These are phyloP conservation scores for Cercophora sp. DNA, from an alignment of 495 filamentous ascomycete genomes.

Conservation along the genomic window DNA sequence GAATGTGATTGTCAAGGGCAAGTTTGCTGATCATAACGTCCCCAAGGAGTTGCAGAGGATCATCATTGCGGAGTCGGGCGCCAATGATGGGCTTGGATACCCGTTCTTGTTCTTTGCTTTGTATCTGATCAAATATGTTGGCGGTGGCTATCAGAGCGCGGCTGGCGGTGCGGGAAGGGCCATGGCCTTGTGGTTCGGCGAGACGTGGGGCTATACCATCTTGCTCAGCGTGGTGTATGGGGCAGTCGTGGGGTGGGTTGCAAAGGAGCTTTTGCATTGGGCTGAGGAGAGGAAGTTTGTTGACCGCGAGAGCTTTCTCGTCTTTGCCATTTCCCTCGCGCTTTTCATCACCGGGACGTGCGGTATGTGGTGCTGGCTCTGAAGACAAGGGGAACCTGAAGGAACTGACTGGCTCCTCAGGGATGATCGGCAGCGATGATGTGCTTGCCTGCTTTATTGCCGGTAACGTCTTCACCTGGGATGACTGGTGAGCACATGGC, in stretches of 20 bases:
- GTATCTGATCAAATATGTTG: slow-evolving; percentile 74
- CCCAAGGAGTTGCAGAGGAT: slow-evolving; percentile 78
- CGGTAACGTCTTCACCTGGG: slow-evolving; percentile 86
- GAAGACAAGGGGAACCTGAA: too few species aligned
- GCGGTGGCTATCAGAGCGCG: slow-evolving; percentile 48
- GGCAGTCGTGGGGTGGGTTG: slow-evolving; percentile 69
- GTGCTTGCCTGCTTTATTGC: slow-evolving; percentile 92
- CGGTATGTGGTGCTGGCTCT: too few species aligned
- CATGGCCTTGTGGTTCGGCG: slow-evolving; percentile 78
- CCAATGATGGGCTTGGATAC: slow-evolving; percentile 92
- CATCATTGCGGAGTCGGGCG: slow-evolving; percentile 85
- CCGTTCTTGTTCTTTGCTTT: slow-evolving; percentile 84
- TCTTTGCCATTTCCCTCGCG: slow-evolving; percentile 53
- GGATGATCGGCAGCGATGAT: slow-evolving; percentile 89
- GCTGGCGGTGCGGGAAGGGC: slow-evolving; percentile 60
- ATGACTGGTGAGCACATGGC: slow-evolving; percentile 57
- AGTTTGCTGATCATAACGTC: slow-evolving; percentile 87
- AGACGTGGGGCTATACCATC: slow-evolving; percentile 84
- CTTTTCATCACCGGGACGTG: slow-evolving; percentile 84
- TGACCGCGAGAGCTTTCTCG: slow-evolving; percentile 85
- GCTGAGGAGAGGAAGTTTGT: slow-evolving; percentile 79
- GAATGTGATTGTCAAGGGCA: slow-evolving; percentile 89
- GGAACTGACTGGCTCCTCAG: too few species aligned
- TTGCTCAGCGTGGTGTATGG: slow-evolving; percentile 77
- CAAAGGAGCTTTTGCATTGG: slow-evolving; percentile 77